A percentile compares a stretch with the other conserved stretches of the same genome.
Conservation (phyloP, 495 filamentous ascomycete genomes). For the Annulohypoxylon stygium region DNA sequence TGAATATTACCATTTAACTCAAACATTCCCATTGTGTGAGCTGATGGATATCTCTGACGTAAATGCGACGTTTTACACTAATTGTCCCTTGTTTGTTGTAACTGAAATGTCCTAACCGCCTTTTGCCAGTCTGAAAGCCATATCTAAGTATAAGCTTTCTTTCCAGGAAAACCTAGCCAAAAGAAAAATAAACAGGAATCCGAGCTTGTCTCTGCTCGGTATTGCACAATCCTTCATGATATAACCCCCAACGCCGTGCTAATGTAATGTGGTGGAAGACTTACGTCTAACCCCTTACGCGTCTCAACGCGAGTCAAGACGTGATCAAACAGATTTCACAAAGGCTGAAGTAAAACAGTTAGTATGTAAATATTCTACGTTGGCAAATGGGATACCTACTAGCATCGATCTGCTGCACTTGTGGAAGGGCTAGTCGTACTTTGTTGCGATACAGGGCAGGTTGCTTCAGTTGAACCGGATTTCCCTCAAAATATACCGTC, state of each 20-base stretch:
- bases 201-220: conserved; percentile 18
- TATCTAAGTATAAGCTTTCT: conserved; percentile 9
- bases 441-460: conserved; percentile 92
- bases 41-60: conserved; percentile 42
- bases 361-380: conserved; percentile 28
- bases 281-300: neutral
- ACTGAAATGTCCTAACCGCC: conserved; percentile 12
- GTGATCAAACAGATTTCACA: conserved; percentile 47
- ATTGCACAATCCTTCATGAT: conserved; percentile 6
- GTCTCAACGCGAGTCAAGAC: neutral
- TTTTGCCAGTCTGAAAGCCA: conserved; percentile 7
- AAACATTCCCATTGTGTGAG: conserved; percentile 39
- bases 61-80: conserved; percentile 24
- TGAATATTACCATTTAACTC: conserved; percentile 33
- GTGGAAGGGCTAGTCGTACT: conserved; percentile 85
- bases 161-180: conserved; percentile 17
- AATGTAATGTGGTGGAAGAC: conserved; percentile 40
- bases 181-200: conserved; percentile 10
- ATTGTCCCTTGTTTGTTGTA: conserved; percentile 15
- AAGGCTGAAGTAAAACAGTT: conserved; percentile 54
- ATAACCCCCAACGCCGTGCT: conserved; percentile 49
- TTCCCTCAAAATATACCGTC: conserved; percentile 98
- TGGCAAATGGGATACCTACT: conserved; percentile 72
- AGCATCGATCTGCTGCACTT: conserved; percentile 93
- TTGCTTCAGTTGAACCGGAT: conserved; percentile 82